Base-by-base conservation (phyloP, 306 rosid genomes). In the Sechiopsis laciniata region DNA sequence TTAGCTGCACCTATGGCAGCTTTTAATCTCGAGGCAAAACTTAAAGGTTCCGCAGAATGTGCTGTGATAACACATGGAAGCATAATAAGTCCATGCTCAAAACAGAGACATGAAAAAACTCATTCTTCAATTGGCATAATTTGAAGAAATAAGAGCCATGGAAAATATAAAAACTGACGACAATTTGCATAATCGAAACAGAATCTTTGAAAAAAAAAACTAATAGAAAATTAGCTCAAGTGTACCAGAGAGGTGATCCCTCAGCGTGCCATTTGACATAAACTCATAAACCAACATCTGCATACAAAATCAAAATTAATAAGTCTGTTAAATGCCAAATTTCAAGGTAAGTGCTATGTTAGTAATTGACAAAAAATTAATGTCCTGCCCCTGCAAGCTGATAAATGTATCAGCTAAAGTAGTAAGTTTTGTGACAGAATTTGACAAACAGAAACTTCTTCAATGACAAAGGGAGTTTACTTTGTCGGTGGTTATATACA, bases 211-310 rank as follows among this genome's bases (percentile, higher is more conserved):
- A 24, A 69, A 8, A 6, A 46, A 57, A 40, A 32, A 32, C 6
- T 37, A 0, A 73, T 20, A 19, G 12, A 13, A 16, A 9, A 61
- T 46, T 7, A 45, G 52, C 70, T 22, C 46, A 56, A 71, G 50
- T 51, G 57, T 89, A 95, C 99, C 96, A 11, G 97, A 87, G 74
- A 95, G 89, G 87, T 88, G 91, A 79, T 95, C 96, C 87, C 99
- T 80, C 77, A 91, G 86, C 35, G 97, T 85, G 64, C 96, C 92
- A 79, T 89, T 89, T 21, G 96, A 24, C 97, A 95, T 95, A 63
- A 83, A 95, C 81, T 95, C 97, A 81, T 95, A 95, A 64, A 86
- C 89, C 84, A 95, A 80, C 97, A 91, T 95, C 99, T 95, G 95
- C 92, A 86, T 24, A 73, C 68, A 83, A 59, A 82, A 76, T 70